Evolutionary conservation across 2,329 filamentous ascomycete species (phyloP).

Genomic region (Plectosphaerella cucumerina): DNA sequence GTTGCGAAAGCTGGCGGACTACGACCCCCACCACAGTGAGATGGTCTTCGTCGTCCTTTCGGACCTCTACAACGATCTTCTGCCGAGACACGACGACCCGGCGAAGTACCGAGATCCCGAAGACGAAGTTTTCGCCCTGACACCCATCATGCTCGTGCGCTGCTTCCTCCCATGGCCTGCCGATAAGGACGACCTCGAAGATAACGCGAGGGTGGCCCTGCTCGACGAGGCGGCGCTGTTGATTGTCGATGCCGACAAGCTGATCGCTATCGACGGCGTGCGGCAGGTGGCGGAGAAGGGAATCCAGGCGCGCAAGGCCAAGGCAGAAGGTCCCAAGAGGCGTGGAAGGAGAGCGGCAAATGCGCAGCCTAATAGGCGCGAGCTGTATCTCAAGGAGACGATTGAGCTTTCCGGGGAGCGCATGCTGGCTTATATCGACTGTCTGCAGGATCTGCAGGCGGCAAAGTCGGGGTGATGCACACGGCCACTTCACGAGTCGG

Average conservation of each 20-base stretch:
- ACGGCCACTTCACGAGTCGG: too few relatives aligned
- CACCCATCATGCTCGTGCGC: slow-evolving; percentile 40
- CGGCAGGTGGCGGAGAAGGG: slow-evolving; percentile 38
- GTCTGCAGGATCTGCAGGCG: slow-evolving; percentile 1
- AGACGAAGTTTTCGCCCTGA: slow-evolving; percentile 32
- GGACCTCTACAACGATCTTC: slow-evolving; percentile 38
- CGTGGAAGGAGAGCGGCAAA: slow-evolving; percentile 11
- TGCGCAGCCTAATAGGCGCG: slow-evolving; percentile 26
- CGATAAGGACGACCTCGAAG: slow-evolving; percentile 52
- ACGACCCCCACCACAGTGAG: background rate
- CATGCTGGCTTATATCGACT: slow-evolving; percentile 22
- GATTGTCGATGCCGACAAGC: slow-evolving; percentile 37
- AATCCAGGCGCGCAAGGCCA: slow-evolving; percentile 43
- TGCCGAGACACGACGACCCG: slow-evolving; percentile 38
- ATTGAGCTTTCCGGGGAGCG: slow-evolving; percentile 40
- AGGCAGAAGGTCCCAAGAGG: slow-evolving; percentile 34
- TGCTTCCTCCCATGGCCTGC: slow-evolving; percentile 66
- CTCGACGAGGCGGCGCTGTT: slow-evolving; percentile 63
- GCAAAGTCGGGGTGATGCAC: too few relatives aligned
- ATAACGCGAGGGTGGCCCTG: slow-evolving; percentile 71
- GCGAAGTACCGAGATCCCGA: slow-evolving; percentile 29
- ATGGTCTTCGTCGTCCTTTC: slow-evolving; percentile 6
- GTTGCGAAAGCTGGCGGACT: background rate
- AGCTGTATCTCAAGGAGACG: slow-evolving; percentile 36
- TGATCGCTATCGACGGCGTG: slow-evolving; percentile 26